A percentile compares a stretch with the other conserved stretches of the same genome.
phyloP scores from a whole-genome alignment of 169 alveolate genomes.

The Plasmodium gonderi region DNA sequence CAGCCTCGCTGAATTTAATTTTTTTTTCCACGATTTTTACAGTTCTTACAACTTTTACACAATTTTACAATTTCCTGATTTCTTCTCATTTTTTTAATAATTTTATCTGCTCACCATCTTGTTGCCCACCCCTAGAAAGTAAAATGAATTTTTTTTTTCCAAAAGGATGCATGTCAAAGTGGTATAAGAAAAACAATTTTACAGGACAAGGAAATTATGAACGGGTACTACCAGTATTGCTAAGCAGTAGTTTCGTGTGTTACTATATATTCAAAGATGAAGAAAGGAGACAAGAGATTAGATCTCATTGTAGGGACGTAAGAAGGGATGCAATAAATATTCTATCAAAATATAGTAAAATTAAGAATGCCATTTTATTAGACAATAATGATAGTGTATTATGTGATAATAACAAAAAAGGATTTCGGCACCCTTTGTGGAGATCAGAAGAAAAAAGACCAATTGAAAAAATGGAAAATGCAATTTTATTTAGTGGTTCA shows the following conservation, averaged over 20 bases:
- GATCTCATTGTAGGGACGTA: background rate
- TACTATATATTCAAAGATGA: conserved; percentile 13
- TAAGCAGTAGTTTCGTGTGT: conserved; percentile 19
- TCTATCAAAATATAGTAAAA: background rate
- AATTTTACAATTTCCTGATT: too few relatives aligned
- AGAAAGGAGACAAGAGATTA: conserved; percentile 38
- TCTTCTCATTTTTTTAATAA: too few relatives aligned
- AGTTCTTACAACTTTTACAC: too few relatives aligned
- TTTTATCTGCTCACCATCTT: too few relatives aligned
- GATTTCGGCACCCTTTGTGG: conserved; percentile 67
- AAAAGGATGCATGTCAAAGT: conserved; percentile 4
- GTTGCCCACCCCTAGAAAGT: too few relatives aligned
- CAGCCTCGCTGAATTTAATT: too few relatives aligned
- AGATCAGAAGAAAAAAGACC: conserved; percentile 76
- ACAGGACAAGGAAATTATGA: background rate
- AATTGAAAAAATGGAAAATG: conserved; percentile 74
- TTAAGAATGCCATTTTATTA: background rate
- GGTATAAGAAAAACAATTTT: conserved; percentile 10
- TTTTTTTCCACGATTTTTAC: too few relatives aligned
- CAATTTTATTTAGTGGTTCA: conserved; percentile 77
- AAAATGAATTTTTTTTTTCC: conserved; percentile 22
- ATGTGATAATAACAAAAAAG: conserved; percentile 20
- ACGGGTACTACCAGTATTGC: background rate
- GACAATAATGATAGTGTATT: background rate
- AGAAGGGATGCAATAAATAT: conserved; percentile 6